A percentile compares a stretch with the other conserved stretches of the same genome.
Evolutionary conservation across 2,329 filamentous ascomycete species (phyloP).

Genomic region (Pseudocercospora macadamiae): DNA sequence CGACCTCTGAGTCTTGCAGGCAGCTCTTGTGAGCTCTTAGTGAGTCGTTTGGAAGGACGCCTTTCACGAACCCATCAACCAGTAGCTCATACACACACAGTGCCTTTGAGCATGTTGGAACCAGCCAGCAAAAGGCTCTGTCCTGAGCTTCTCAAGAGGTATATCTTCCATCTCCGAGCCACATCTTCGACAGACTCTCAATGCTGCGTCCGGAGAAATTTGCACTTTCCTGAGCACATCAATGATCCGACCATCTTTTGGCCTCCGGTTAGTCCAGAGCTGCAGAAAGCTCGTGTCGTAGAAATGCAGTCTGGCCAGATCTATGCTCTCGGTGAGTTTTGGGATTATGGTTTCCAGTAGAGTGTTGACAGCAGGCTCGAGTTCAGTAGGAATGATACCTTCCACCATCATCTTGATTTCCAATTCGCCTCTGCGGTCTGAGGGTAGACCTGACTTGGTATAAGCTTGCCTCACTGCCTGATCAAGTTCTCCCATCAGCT

Average conservation of each 20-base stretch:
- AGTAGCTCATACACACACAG: constrained; percentile 37
- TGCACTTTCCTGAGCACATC: constrained; percentile 60
- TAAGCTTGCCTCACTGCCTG: constrained; percentile 65
- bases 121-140: constrained; percentile 30
- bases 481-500: constrained; percentile 61
- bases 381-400: constrained; percentile 54
- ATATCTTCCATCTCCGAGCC: constrained; percentile 53
- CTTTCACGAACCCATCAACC: constrained; percentile 31
- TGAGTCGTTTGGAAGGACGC: no score
- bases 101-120: constrained; percentile 35
- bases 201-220: constrained; percentile 37
- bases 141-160: constrained; percentile 26
- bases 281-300: constrained; percentile 72
- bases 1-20: no score
- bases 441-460: constrained; percentile 47
- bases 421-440: constrained; percentile 49
- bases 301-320: constrained; percentile 72
- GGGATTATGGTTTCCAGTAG: constrained; percentile 57
- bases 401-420: constrained; percentile 60
- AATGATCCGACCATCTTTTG: constrained; percentile 50
- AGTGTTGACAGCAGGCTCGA: constrained; percentile 52
- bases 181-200: constrained; percentile 50
- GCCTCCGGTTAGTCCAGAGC: constrained; percentile 11
- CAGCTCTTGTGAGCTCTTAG: no score
- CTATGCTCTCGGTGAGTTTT: constrained; percentile 61